A percentile compares a stretch with the other conserved stretches of the same genome.
Conservation (phyloP, 1,284 basidiomycete species). For the Ganoderma resinaceum region DNA sequence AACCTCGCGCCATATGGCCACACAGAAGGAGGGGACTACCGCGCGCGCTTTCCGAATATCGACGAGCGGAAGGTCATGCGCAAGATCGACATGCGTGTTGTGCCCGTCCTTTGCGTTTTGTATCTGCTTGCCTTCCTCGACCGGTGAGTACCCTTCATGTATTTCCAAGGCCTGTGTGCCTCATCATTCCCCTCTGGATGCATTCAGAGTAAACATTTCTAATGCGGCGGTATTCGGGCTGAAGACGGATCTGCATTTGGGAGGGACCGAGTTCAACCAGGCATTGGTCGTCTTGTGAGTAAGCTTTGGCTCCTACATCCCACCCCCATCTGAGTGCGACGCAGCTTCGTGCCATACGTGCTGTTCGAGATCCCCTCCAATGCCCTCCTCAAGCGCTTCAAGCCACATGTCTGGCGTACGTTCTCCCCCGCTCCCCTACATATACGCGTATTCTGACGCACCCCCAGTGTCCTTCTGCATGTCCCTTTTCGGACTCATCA, state of each 20-base stretch:
- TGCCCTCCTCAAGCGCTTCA: slow-evolving; percentile 40
- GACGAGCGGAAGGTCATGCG: slow-evolving; percentile 38
- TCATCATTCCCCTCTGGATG: background rate
- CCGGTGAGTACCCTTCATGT: slow-evolving; percentile 31
- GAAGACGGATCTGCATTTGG: slow-evolving; percentile 38
- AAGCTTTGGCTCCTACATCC: background rate
- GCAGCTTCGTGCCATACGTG: slow-evolving; percentile 42
- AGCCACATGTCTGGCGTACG: slow-evolving; percentile 42
- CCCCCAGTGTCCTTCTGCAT: slow-evolving; percentile 40
- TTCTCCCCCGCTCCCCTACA: background rate
- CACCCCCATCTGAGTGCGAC: background rate
- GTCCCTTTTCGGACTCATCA: slow-evolving; percentile 45
- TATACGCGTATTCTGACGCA: background rate
- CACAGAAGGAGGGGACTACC: slow-evolving; percentile 31
- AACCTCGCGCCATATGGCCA: slow-evolving; percentile 21
- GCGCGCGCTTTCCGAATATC: slow-evolving; percentile 31
- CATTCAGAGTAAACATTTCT: slow-evolving; percentile 40
- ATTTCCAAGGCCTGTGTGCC: no score
- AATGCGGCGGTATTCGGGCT: slow-evolving; percentile 41
- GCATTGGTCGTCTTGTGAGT: slow-evolving; percentile 43
- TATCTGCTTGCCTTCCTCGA: slow-evolving; percentile 43
- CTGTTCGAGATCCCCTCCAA: slow-evolving; percentile 44
- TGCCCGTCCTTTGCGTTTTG: slow-evolving; percentile 39
- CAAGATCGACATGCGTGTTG: slow-evolving; percentile 41
- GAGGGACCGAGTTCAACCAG: slow-evolving; percentile 39